Conservation (phyloP, 805 yeast species). For the Vanderwaltozyma tropicalis region DNA sequence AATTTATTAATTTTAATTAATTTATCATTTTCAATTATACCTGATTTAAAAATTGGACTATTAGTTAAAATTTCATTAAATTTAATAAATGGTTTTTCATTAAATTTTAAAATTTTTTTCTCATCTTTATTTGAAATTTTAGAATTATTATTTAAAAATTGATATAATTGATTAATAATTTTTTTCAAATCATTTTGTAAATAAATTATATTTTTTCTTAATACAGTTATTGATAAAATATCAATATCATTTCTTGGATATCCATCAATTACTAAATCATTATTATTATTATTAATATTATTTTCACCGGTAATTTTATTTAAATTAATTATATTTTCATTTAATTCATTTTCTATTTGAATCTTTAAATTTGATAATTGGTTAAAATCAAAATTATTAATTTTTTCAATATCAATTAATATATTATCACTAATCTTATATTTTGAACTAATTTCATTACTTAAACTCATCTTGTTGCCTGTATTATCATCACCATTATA, state of each 20-base stretch:
- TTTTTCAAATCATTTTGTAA: conserved; percentile 57
- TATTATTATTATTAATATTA: neutral
- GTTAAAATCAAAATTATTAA: neutral
- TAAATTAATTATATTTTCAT: neutral
- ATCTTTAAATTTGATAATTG: neutral
- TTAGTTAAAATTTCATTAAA: conserved; percentile 38
- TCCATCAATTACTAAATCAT: conserved; percentile 36
- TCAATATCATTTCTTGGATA: conserved; percentile 81
- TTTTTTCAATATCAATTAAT: neutral
- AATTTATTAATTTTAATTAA: conserved; percentile 45
- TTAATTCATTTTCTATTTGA: neutral
- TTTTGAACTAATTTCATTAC: neutral
- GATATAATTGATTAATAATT: conserved; percentile 39
- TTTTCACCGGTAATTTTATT: neutral
- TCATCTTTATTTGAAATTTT: conserved; percentile 1
- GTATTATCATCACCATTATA: too few relatives aligned
- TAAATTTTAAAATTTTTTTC: neutral
- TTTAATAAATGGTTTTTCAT: conserved; percentile 41
- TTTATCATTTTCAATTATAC: conserved; percentile 45
- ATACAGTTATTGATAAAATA: conserved; percentile 53
- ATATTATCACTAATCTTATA: neutral
- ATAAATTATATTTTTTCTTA: conserved; percentile 55
- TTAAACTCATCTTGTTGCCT: neutral
- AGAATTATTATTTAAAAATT: conserved; percentile 35
- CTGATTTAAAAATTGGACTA: conserved; percentile 52